A percentile compares a stretch with the other conserved stretches of the same genome.
Evolutionary conservation across 2,329 filamentous ascomycete species (phyloP).

Genomic region (Colletotrichum simmondsii): DNA sequence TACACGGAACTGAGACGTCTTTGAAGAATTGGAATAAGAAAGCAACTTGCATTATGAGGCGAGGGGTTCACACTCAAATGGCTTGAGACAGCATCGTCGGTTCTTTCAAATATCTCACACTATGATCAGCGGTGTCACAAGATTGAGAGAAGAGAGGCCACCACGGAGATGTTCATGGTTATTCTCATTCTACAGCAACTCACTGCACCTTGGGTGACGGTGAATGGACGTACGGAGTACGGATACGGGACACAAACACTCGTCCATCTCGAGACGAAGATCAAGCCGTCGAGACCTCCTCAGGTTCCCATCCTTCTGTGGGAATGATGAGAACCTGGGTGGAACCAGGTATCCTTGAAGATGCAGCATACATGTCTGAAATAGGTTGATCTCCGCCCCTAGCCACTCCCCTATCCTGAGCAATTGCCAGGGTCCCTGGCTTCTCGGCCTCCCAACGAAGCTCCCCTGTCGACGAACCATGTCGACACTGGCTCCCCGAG

Average conservation of each 20-base stretch:
- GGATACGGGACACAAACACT: background rate
- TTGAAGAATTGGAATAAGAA: background rate
- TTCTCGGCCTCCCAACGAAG: conserved; percentile 1
- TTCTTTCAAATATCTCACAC: background rate
- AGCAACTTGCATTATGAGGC: background rate
- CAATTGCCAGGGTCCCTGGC: background rate
- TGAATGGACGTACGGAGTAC: background rate
- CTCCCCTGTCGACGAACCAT: conserved; percentile 8
- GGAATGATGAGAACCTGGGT: background rate
- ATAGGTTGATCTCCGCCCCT: conserved; percentile 31
- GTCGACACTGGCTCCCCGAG: conserved; percentile 20
- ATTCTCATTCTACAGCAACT: background rate
- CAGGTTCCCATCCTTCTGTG: background rate
- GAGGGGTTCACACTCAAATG: background rate
- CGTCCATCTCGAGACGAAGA: background rate
- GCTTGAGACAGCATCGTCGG: background rate
- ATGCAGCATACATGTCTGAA: conserved; percentile 29
- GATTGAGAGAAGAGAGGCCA: background rate
- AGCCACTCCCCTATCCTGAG: conserved; percentile 16
- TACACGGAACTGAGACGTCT: background rate
- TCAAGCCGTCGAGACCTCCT: background rate
- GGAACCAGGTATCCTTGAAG: conserved; percentile 12
- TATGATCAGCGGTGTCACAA: background rate
- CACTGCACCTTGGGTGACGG: background rate
- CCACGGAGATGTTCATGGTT: background rate